Evolutionary conservation across 352 stramenopile species (phyloP), one percentile per base, ranked within the genome.

Genomic region (Globisporangium parvum): DNA sequence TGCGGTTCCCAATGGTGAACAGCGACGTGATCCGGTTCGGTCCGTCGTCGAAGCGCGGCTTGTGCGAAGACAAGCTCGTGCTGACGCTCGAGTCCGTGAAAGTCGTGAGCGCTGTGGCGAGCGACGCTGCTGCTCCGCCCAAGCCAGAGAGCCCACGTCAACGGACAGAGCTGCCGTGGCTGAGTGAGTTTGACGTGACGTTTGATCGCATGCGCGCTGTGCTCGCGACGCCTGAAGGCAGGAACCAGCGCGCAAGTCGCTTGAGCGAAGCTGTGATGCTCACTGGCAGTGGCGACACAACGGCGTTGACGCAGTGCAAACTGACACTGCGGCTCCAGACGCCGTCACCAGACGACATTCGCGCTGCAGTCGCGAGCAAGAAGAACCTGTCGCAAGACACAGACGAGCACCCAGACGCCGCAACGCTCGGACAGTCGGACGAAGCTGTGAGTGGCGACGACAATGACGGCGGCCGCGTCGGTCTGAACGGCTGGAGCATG

Each of bases 11-110:
- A 8, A 88, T 93, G 77, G 77, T 95, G 9, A 81, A 68, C 31
- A 93, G 81, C 55, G 85, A 95, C 58, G 53, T 88, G 5, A 87
- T 93, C 67, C 81, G 82, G 9, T 93, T 92, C 60, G 85, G 85
- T 8, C 54, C 62, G 20, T 93, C 82, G 6, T 90, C 81, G 6
- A 91, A 77, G 56, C 78, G 82, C 31, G 85, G 85, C 14, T 57
- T 93, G 31, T 91, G 80, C 53, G 85, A 95, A 79, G 85, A 95
- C 60, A 79, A 75, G 49, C 57, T 95, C 26, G 50, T 91, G 31
- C 40, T 95, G 42, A 70, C 71, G 23, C 60, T 95, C n/a, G 77
- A 89, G 47, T 62, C 59, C 24, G 76, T 93, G 4, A 85, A 82
- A 18, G 59, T 87, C 20, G 41, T 24, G 20, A 24, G 17, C 17